Evolutionary conservation across 768 basidiomycete species (phyloP).

Genomic region (Pisolithus orientalis): DNA sequence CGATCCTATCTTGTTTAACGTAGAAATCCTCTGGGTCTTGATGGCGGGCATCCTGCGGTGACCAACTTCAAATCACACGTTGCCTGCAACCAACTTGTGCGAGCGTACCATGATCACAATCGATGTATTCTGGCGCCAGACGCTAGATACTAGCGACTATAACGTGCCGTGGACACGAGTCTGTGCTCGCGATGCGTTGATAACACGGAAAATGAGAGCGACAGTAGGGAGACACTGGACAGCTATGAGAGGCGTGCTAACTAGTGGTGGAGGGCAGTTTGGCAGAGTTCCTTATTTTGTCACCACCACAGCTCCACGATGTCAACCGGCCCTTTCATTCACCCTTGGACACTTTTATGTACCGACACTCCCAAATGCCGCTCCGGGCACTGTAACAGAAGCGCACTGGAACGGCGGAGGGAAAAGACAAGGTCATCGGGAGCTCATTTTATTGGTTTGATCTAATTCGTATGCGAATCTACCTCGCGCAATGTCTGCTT

Average conservation of each 20-base stretch:
- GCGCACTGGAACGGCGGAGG: background rate
- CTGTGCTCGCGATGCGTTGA: background rate
- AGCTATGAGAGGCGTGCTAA: constrained; percentile 1
- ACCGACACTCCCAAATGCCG: background rate
- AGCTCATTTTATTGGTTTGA: background rate
- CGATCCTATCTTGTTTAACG: constrained; percentile 95
- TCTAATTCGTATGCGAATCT: too few species aligned
- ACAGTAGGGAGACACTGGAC: constrained; percentile 1
- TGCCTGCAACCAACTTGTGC: background rate
- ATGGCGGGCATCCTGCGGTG: constrained; percentile 50
- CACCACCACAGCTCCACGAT: constrained; percentile 2
- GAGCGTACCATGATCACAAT: constrained; percentile 15
- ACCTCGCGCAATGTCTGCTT: too few species aligned
- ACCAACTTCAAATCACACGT: constrained; percentile 7
- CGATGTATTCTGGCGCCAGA: background rate
- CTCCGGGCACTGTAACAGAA: background rate
- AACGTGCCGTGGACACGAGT: background rate
- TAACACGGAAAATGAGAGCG: constrained; percentile 1
- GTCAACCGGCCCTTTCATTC: background rate
- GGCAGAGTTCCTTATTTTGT: constrained; percentile 22
- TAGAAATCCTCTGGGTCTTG: constrained; percentile 97
- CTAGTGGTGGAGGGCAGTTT: constrained; percentile 5
- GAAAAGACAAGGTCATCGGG: background rate
- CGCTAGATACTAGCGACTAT: background rate
- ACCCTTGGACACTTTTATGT: background rate